Conservation (phyloP, 805 yeast species). For the Candida silvicultrix region DNA sequence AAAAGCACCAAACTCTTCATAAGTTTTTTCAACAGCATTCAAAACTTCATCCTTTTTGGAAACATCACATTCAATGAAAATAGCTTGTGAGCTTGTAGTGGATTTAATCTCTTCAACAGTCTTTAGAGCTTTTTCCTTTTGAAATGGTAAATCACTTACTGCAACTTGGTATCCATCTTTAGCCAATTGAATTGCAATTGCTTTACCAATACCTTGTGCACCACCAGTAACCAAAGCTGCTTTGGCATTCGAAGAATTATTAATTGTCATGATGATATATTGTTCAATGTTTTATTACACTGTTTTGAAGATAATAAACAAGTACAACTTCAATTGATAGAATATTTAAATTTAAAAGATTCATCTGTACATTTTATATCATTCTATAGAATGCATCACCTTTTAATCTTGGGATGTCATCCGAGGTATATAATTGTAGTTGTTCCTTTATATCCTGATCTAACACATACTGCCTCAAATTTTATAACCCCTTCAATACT, state of each 20-base stretch:
- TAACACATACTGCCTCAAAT: too few species aligned
- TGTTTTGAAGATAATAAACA: not conserved
- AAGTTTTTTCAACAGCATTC: conserved; percentile 23
- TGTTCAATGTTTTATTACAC: too few species aligned
- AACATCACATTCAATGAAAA: conserved; percentile 20
- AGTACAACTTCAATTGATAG: too few species aligned
- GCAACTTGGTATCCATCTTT: conserved; percentile 49
- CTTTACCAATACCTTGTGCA: conserved; percentile 86
- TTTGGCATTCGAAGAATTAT: not conserved
- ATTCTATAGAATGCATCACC: too few species aligned
- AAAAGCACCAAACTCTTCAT: conserved; percentile 25
- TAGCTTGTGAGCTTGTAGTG: conserved; percentile 11
- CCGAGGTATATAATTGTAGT: too few species aligned
- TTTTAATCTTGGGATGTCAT: too few species aligned
- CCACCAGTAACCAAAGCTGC: conserved; percentile 82
- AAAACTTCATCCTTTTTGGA: conserved; percentile 12
- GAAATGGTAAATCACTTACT: conserved; percentile 21
- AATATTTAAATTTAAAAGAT: too few species aligned
- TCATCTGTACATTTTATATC: too few species aligned
- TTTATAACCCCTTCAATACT: too few species aligned
- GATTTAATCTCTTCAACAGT: conserved; percentile 17
- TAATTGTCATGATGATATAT: not conserved
- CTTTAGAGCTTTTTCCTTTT: conserved; percentile 16
- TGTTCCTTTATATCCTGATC: too few species aligned
- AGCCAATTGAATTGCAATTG: conserved; percentile 75